These are phyloP conservation scores for Platanus orientalis DNA, from an alignment of 164 flowering plant genomes.

Conservation along the genomic window DNA sequence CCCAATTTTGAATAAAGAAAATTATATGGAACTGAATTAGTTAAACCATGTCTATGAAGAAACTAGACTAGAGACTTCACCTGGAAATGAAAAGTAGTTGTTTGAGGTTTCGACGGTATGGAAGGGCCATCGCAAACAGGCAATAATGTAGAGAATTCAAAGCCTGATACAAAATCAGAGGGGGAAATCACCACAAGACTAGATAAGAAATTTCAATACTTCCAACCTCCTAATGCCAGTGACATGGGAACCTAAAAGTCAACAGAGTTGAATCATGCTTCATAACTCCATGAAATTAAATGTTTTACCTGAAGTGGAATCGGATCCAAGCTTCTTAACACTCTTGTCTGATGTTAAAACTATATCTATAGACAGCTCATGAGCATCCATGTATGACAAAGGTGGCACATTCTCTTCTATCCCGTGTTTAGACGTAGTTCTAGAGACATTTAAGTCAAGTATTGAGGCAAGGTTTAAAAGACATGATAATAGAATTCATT, in stretches of 20 bases:
- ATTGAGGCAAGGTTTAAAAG: not conserved
- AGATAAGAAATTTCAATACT: not conserved
- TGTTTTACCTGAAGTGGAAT: slow-evolving; percentile 1
- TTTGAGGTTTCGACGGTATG: slow-evolving; percentile 19
- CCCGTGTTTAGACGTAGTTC: slow-evolving; percentile 1
- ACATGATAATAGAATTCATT: no score
- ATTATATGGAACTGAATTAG: no score
- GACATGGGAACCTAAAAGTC: not conserved
- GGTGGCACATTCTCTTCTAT: slow-evolving; percentile 12
- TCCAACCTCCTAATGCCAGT: not conserved
- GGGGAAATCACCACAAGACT: not conserved
- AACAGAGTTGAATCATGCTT: not conserved
- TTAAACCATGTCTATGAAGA: no score
- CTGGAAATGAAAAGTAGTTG: slow-evolving; percentile 47
- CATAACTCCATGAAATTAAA: not conserved
- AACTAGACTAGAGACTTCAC: slow-evolving; percentile 11
- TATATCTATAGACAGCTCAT: slow-evolving; percentile 8
- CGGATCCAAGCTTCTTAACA: not conserved
- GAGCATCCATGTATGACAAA: slow-evolving; percentile 11
- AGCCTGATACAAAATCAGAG: not conserved
- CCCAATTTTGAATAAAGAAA: no score
- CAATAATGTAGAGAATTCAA: slow-evolving; percentile 15
- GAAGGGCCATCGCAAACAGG: slow-evolving; percentile 32
- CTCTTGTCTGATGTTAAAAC: not conserved
- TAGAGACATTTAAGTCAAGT: not conserved